Evolutionary conservation across 2,329 filamentous ascomycete species (phyloP).

Genomic region (Ophiosphaerella herpotricha): DNA sequence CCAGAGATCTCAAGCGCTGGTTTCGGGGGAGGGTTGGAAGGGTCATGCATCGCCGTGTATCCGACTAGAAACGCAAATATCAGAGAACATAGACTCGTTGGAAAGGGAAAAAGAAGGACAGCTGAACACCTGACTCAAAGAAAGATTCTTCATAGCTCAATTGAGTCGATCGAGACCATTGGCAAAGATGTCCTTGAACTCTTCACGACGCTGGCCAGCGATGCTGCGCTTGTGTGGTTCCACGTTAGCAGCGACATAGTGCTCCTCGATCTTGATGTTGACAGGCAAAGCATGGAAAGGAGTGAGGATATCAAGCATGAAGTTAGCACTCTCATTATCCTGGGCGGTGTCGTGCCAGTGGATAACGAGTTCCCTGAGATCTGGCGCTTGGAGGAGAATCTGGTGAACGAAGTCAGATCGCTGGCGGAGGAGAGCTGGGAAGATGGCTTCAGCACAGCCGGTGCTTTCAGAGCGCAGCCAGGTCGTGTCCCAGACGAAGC

Average conservation of each 20-base stretch:
- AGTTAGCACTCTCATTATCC: constrained; percentile 22
- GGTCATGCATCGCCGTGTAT: no score
- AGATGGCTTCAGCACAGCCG: constrained; percentile 26
- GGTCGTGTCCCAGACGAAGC: constrained; percentile 40
- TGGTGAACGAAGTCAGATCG: constrained; percentile 28
- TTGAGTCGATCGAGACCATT: constrained; percentile 18
- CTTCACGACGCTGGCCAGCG: constrained; percentile 33
- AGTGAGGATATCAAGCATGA: constrained; percentile 31
- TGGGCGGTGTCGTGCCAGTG: constrained; percentile 40
- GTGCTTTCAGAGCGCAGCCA: constrained; percentile 32
- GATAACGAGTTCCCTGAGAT: constrained; percentile 31
- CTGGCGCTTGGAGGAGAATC: constrained; percentile 31
- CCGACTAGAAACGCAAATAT: no score
- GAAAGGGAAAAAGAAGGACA: no score
- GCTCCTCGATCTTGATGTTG: constrained; percentile 26
- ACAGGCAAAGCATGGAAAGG: constrained; percentile 26
- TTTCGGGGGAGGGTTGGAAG: no score
- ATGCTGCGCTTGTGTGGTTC: constrained; percentile 29
- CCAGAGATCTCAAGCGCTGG: no score
- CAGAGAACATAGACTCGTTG: no score
- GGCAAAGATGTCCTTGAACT: constrained; percentile 36
- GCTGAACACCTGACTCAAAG: no score
- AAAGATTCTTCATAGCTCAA: no score
- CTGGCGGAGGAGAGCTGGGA: constrained; percentile 31
- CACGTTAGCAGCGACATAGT: constrained; percentile 31